Evolutionary conservation across 179 eudicot species (phyloP), one percentile per base, ranked within the genome.

Genomic region (Beta corolliflora): DNA sequence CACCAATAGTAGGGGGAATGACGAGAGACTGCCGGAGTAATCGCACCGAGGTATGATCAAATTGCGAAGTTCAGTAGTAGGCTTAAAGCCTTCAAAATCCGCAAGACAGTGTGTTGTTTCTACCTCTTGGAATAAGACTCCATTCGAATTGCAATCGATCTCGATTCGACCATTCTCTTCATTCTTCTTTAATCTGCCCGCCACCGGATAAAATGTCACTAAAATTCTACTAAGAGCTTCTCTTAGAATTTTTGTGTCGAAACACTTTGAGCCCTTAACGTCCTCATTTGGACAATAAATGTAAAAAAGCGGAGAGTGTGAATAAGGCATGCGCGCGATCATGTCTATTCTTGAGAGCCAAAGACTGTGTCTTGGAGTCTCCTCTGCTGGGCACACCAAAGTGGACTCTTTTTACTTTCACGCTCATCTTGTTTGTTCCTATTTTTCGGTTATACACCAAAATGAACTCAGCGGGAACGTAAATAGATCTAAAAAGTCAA

Each of bases 151-250:
- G 69, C 81, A 79, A 3, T 79, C 69, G 18, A 79, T 58, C 48
- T 79, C 77, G 7, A 44, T 11, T 41, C 76, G 68, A 52, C 14
- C 66, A n/a, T 5, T 79, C 14, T 21, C 18, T 2, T 29, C 15
- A 11, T n/a, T 79, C 10, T 5, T 50, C 9, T 59, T 79, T 9
- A 79, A 16, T 9, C 77, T 70, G 0, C 73, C 64, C 2, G 80
- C 80, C 16, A 66, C 7, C 1, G 80, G 80, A 52, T 65, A 77
- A 46, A 77, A 77, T 46, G 70, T 71, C 7, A 77, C 79, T 14
- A 77, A 44, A 46, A 65, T 44, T 77, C 19, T 60, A 46, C 79
- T 21, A 18, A 77, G 46, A n/a, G 71, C 9, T 7, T 61, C 31
- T n/a, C 63, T 77, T 7, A 77, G 18, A 52, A 18, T 18, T 21